Evolutionary conservation across 2,329 filamentous ascomycete species (phyloP).

Genomic region (Furcasterigmium sp.): DNA sequence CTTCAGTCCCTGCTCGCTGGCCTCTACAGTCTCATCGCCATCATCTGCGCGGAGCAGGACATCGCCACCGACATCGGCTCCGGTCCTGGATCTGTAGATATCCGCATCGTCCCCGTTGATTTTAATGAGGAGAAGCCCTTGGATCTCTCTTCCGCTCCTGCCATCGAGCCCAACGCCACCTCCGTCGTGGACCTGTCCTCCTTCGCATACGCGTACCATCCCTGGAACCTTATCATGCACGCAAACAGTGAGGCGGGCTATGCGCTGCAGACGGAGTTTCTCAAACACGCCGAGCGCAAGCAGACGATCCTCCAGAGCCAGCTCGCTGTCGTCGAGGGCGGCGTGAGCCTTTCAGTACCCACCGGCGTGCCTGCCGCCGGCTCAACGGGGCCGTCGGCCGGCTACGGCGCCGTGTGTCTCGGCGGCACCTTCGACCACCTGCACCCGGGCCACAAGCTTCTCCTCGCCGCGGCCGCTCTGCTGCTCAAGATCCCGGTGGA

Average conservation of each 20-base stretch:
- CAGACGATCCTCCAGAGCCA: conserved; percentile 45
- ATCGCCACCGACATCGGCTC: conserved; percentile 52
- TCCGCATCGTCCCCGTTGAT: conserved; percentile 68
- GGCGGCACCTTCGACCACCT: conserved; percentile 97
- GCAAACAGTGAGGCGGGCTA: conserved; percentile 61
- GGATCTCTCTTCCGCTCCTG: conserved; percentile 36
- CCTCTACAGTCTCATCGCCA: conserved; percentile 72
- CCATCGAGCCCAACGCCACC: conserved; percentile 38
- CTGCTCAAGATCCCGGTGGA: conserved; percentile 51
- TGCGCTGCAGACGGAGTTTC: conserved; percentile 45
- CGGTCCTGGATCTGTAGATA: conserved; percentile 65
- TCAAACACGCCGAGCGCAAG: conserved; percentile 38
- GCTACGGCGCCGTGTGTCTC: conserved; percentile 55
- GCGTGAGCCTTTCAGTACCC: conserved; percentile 37
- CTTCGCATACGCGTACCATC: conserved; percentile 47
- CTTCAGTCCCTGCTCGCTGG: conserved; percentile 70
- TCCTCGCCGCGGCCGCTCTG: conserved; percentile 81
- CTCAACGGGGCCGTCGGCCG: neutral
- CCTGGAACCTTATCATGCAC: conserved; percentile 63
- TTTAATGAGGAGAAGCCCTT: neutral
- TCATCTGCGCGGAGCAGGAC: conserved; percentile 60
- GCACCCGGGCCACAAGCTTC: conserved; percentile 91
- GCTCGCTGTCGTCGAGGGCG: conserved; percentile 46
- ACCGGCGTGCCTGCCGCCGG: conserved; percentile 2
- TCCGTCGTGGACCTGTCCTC: conserved; percentile 43